Conservation (phyloP, 2,329 filamentous ascomycete species). For the Fusarium fracticaudum region DNA sequence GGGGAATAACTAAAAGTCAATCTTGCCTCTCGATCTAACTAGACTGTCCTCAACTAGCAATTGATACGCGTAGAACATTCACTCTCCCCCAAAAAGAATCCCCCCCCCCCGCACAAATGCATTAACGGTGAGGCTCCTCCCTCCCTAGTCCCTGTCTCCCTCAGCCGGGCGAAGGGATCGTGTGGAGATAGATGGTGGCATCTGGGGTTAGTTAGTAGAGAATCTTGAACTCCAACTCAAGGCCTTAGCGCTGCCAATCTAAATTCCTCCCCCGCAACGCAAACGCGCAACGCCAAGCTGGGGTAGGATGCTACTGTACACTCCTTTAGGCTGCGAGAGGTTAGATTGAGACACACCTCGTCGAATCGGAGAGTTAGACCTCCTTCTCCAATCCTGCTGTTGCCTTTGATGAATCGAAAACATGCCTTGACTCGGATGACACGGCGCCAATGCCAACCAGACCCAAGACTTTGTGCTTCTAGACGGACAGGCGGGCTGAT, state of each 20-base stretch:
- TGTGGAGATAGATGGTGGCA: slow-evolving; percentile 40
- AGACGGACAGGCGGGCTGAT: slow-evolving; percentile 38
- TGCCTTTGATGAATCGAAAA: slow-evolving; percentile 28
- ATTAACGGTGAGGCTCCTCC: slow-evolving; percentile 28
- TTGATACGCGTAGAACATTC: background rate
- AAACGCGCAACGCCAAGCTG: slow-evolving; percentile 8
- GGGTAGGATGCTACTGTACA: slow-evolving; percentile 17
- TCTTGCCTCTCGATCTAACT: slow-evolving; percentile 2
- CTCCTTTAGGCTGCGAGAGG: slow-evolving; percentile 19
- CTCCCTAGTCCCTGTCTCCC: background rate
- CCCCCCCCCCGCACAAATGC: slow-evolving; percentile 12
- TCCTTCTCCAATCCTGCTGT: background rate
- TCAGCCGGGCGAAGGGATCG: slow-evolving; percentile 40
- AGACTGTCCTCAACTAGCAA: background rate
- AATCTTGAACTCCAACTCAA: slow-evolving; percentile 32
- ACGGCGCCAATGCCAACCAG: slow-evolving; percentile 15
- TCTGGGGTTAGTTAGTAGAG: slow-evolving; percentile 22
- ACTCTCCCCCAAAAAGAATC: background rate
- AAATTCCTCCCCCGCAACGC: slow-evolving; percentile 38
- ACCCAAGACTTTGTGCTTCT: background rate
- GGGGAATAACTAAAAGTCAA: slow-evolving; percentile 17
- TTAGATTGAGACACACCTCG: background rate
- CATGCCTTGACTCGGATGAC: slow-evolving; percentile 16
- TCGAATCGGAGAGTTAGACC: slow-evolving; percentile 11
- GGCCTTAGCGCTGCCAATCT: slow-evolving; percentile 19